Percentiles rank a stretch among this genome's conserved stretches.
These are phyloP conservation scores for Rhinocladiella mackenziei DNA, from an alignment of 2,329 filamentous ascomycete genomes.

Conservation along the genomic window DNA sequence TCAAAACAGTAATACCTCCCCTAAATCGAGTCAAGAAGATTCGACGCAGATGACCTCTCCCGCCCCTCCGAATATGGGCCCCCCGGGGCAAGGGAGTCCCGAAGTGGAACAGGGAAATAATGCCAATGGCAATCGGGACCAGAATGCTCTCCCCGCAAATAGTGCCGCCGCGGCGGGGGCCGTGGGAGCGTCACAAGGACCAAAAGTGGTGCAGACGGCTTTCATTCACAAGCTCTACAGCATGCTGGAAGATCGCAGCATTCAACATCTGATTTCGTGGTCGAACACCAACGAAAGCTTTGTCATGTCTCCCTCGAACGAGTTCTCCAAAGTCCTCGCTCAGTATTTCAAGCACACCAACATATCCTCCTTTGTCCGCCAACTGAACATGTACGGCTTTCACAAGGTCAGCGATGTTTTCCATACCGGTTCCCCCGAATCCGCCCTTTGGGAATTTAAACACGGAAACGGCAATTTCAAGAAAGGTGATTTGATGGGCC, in stretches of 20 bases:
- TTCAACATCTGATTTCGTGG: constrained; percentile 96
- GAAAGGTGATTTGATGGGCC: constrained; percentile 80
- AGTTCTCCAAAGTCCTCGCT: constrained; percentile 95
- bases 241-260: constrained; percentile 92
- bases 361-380: constrained; percentile 95
- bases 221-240: constrained; percentile 99
- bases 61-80: constrained; percentile 47
- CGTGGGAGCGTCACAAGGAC: constrained; percentile 68
- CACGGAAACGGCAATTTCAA: constrained; percentile 97
- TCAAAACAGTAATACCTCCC: constrained; percentile 25
- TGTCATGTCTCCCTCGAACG: constrained; percentile 94
- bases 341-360: constrained; percentile 99
- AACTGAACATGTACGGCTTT: constrained; percentile 99
- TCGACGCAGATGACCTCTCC: constrained; percentile 54
- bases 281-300: constrained; percentile 92
- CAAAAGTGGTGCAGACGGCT: constrained; percentile 96
- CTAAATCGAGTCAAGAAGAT: constrained; percentile 40
- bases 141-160: constrained; percentile 13
- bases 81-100: constrained; percentile 44
- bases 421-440: constrained; percentile 88
- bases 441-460: constrained; percentile 97
- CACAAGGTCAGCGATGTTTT: constrained; percentile 99
- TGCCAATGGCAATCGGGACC: constrained; percentile 32
- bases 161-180: constrained; percentile 33
- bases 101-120: constrained; percentile 44